A percentile compares a stretch with the other conserved stretches of the same genome.
Conservation (phyloP, 192 early-diverging fungal species). For the Backusella australiensis region DNA sequence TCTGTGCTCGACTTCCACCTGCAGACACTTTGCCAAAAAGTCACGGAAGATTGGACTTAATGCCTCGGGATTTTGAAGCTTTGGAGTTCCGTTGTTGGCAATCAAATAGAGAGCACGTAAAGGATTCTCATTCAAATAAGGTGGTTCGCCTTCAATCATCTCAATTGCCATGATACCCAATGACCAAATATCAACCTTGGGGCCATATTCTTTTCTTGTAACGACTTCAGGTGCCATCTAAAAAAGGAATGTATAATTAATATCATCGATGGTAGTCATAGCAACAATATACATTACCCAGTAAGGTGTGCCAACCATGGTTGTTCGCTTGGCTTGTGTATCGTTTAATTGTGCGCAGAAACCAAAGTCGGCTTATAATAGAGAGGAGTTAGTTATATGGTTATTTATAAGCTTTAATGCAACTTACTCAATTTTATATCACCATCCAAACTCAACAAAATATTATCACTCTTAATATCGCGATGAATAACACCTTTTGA, state of each 20-base stretch:
- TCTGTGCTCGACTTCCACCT: slow-evolving; percentile 59
- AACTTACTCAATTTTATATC: slow-evolving; percentile 72
- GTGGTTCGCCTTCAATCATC: slow-evolving; percentile 78
- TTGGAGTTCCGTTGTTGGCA: slow-evolving; percentile 77
- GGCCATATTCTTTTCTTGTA: slow-evolving; percentile 75
- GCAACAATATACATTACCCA: slow-evolving; percentile 45
- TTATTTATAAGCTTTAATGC: not conserved
- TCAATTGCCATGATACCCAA: slow-evolving; percentile 78
- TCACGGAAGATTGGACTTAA: slow-evolving; percentile 49
- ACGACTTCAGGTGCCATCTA: slow-evolving; percentile 89
- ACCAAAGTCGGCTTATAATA: slow-evolving; percentile 70
- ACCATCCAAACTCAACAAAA: slow-evolving; percentile 68
- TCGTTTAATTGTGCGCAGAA: slow-evolving; percentile 83
- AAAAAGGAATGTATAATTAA: not conserved
- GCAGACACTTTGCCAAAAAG: slow-evolving; percentile 55
- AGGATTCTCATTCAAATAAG: slow-evolving; percentile 70
- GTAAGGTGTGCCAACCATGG: slow-evolving; percentile 81
- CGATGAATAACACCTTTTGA: slow-evolving; percentile 74
- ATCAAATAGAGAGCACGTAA: slow-evolving; percentile 69
- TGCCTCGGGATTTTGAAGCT: slow-evolving; percentile 61
- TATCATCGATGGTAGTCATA: not conserved
- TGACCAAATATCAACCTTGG: slow-evolving; percentile 76
- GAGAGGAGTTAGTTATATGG: not conserved
- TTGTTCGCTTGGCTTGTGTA: slow-evolving; percentile 70
- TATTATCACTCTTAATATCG: slow-evolving; percentile 81